These are phyloP conservation scores for Amanita jacksonii DNA, from an alignment of 768 basidiomycete genomes.

Conservation along the genomic window DNA sequence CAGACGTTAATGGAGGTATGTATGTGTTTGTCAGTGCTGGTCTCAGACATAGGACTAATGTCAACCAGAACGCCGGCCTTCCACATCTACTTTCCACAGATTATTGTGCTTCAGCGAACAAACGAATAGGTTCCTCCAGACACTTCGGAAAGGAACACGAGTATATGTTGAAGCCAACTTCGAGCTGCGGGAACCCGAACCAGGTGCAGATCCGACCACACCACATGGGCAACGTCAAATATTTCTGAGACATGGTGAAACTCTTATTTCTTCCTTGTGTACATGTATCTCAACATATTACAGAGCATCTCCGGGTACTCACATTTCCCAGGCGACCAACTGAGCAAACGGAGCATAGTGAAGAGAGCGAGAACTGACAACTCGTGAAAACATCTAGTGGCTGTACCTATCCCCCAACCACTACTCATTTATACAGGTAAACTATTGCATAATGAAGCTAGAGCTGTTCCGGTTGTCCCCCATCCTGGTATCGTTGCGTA, in stretches of 20 bases:
- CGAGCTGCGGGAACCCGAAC: slow-evolving; percentile 66
- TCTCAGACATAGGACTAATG: neutral
- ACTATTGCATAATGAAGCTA: neutral
- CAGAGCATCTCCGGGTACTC: slow-evolving; percentile 50
- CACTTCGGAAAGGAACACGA: slow-evolving; percentile 56
- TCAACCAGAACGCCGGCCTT: slow-evolving; percentile 37
- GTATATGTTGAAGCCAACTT: slow-evolving; percentile 79
- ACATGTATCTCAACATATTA: slow-evolving; percentile 6
- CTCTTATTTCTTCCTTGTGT: neutral
- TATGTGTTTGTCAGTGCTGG: slow-evolving; percentile 10
- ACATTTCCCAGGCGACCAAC: slow-evolving; percentile 18
- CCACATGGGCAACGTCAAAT: slow-evolving; percentile 74
- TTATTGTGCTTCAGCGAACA: slow-evolving; percentile 61
- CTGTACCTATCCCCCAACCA: neutral
- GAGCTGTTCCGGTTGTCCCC: slow-evolving; percentile 4
- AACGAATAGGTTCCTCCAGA: slow-evolving; percentile 55
- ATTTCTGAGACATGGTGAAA: slow-evolving; percentile 66
- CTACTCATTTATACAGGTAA: slow-evolving; percentile 10
- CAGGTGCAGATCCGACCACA: slow-evolving; percentile 52
- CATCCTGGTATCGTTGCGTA: slow-evolving; percentile 2
- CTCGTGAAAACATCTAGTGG: neutral
- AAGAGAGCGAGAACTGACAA: neutral
- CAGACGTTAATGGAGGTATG: slow-evolving; percentile 54
- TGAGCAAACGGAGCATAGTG: slow-evolving; percentile 1
- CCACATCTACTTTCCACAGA: slow-evolving; percentile 64